A percentile compares a stretch with the other conserved stretches of the same genome.
These are phyloP conservation scores for Metschnikowia sp. DNA, from an alignment of 805 yeast species.

Conservation along the genomic window DNA sequence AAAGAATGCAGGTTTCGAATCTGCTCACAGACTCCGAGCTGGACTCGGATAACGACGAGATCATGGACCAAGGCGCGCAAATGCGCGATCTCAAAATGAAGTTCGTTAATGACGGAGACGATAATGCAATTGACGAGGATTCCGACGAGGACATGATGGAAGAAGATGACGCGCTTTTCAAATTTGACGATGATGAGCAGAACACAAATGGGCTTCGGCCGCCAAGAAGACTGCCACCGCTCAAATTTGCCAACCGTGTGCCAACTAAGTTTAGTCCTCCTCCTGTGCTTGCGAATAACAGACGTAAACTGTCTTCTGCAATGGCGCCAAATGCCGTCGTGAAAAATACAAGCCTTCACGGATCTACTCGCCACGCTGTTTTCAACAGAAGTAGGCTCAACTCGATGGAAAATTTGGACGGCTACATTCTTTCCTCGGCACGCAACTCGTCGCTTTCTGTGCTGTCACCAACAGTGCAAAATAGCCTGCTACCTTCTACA, in stretches of 20 bases:
- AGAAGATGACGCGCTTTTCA: constrained; percentile 25
- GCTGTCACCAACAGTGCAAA: constrained; percentile 27
- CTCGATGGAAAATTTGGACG: constrained; percentile 41
- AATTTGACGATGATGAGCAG: constrained; percentile 24
- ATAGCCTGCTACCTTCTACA: constrained; percentile 20
- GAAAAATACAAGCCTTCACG: constrained; percentile 22
- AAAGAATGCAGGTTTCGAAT: constrained; percentile 15
- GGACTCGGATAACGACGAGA: constrained; percentile 26
- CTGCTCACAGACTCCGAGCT: constrained; percentile 33
- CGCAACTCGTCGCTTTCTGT: constrained; percentile 33
- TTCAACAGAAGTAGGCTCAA: constrained; percentile 40
- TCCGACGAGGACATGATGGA: constrained; percentile 37
- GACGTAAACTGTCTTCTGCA: constrained; percentile 32
- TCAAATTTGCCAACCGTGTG: constrained; percentile 42
- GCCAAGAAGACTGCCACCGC: constrained; percentile 29
- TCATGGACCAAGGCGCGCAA: constrained; percentile 17
- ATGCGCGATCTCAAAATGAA: constrained; percentile 4
- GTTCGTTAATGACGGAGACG: constrained; percentile 28
- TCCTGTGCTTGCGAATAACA: constrained; percentile 22
- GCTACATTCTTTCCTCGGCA: constrained; percentile 40
- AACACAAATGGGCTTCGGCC: constrained; percentile 1
- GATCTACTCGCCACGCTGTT: constrained; percentile 24
- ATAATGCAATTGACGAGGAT: constrained; percentile 30
- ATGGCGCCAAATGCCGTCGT: constrained; percentile 13
- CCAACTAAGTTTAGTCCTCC: constrained; percentile 40